Percentiles rank a stretch among this genome's conserved stretches.
Evolutionary conservation across 2,329 filamentous ascomycete genomes (phyloP).

Genomic region (Diatrype stigma): DNA sequence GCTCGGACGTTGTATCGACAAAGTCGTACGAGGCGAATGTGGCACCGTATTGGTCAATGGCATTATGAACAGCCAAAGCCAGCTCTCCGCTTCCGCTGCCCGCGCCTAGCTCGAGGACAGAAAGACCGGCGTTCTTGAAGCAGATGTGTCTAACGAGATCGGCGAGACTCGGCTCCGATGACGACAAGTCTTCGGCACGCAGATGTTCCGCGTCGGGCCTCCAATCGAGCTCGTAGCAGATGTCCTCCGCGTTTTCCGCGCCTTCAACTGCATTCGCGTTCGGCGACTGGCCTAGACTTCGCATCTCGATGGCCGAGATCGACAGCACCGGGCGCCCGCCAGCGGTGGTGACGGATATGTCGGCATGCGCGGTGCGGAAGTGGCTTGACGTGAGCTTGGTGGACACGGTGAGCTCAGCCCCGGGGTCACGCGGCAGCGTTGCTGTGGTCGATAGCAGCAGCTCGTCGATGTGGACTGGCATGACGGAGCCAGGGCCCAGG

Average conservation of each 20-base stretch:
- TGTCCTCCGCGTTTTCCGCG: neutral
- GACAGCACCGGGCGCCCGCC: neutral
- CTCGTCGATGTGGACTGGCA: slow-evolving; percentile 12
- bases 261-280: neutral
- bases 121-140: slow-evolving; percentile 4
- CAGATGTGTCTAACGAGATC: slow-evolving; percentile 5
- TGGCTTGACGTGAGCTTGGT: slow-evolving; percentile 6
- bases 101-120: neutral
- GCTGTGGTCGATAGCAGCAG: slow-evolving; percentile 3
- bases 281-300: slow-evolving; percentile 5
- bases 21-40: slow-evolving; percentile 2
- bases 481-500: slow-evolving; percentile 8
- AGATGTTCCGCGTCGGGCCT: slow-evolving; percentile 6
- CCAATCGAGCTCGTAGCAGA: slow-evolving; percentile 11
- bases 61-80: neutral
- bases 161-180: neutral
- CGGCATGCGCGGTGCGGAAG: slow-evolving; percentile 6
- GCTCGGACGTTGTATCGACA: neutral
- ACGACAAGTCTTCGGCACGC: slow-evolving; percentile 1
- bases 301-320: slow-evolving; percentile 5
- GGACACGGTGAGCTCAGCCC: slow-evolving; percentile 2
- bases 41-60: neutral
- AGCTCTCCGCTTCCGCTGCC: neutral
- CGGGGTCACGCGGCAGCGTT: neutral
- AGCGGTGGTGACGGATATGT: neutral